Conservation (phyloP, 2,329 filamentous ascomycete genomes). For the Alternaria ventricosa region DNA sequence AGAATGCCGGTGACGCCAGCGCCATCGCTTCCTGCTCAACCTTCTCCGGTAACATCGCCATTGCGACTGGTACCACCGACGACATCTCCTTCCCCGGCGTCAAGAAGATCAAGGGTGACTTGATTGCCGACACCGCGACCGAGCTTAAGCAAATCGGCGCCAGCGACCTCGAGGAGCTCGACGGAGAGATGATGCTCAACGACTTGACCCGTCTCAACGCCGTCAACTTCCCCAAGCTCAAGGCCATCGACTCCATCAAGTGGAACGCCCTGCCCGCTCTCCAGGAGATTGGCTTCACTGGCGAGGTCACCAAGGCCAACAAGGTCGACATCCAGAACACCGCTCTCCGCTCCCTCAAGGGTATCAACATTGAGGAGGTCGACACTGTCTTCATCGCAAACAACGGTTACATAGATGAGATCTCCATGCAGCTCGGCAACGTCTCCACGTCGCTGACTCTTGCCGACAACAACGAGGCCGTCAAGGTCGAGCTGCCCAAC, state of each 20-base stretch:
- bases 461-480: constrained; percentile 77
- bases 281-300: constrained; percentile 64
- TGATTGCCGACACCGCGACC: constrained; percentile 61
- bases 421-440: constrained; percentile 79
- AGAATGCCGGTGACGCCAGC: constrained; percentile 65
- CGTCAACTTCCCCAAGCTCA: constrained; percentile 71
- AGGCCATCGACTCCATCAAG: constrained; percentile 68
- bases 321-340: constrained; percentile 85
- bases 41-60: constrained; percentile 71
- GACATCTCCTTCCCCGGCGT: constrained; percentile 69
- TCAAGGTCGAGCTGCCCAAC: constrained; percentile 77
- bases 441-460: constrained; percentile 75
- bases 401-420: constrained; percentile 79
- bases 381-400: constrained; percentile 78
- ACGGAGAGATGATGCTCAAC: constrained; percentile 71
- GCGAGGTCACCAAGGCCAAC: constrained; percentile 70
- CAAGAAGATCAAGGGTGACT: constrained; percentile 64
- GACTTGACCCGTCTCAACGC: constrained; percentile 72
- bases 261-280: constrained; percentile 75
- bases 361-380: constrained; percentile 79
- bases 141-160: constrained; percentile 70
- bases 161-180: constrained; percentile 68
- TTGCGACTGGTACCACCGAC: constrained; percentile 64
- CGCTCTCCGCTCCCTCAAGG: constrained; percentile 75
- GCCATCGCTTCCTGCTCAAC: constrained; percentile 69